Percentiles rank a stretch among this genome's conserved stretches.
These are phyloP conservation scores for Leccinum subtestaceum DNA, from an alignment of 768 basidiomycete genomes.

Conservation along the genomic window DNA sequence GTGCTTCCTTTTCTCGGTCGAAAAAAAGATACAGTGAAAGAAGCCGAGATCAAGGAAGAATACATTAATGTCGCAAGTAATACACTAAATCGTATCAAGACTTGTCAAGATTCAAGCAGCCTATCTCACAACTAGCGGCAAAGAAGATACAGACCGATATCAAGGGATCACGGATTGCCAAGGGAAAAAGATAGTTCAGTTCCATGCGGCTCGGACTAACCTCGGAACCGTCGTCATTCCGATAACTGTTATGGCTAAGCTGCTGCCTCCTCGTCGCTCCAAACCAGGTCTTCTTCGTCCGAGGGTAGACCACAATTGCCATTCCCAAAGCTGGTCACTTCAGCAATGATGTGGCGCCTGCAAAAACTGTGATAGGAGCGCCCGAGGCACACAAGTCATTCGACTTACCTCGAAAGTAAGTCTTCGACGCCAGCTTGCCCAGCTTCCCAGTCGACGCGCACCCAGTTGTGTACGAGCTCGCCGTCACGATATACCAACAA, in stretches of 20 bases:
- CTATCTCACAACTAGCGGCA: background rate
- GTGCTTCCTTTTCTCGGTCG: background rate
- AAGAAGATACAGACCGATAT: background rate
- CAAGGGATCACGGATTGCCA: background rate
- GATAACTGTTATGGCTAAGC: background rate
- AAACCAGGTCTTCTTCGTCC: slow-evolving; percentile 51
- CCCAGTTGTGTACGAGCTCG: slow-evolving; percentile 85
- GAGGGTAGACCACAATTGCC: slow-evolving; percentile 48
- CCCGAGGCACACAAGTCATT: background rate
- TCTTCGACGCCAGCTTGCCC: slow-evolving; percentile 66
- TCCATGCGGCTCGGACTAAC: background rate
- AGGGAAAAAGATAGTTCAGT: background rate
- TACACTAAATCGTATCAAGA: background rate
- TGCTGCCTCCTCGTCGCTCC: slow-evolving; percentile 48
- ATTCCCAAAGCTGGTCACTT: slow-evolving; percentile 19
- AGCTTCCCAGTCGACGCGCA: slow-evolving; percentile 85
- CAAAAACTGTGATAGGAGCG: background rate
- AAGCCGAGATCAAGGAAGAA: background rate
- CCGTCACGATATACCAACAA: slow-evolving; percentile 76
- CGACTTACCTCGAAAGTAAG: slow-evolving; percentile 53
- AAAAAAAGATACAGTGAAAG: background rate
- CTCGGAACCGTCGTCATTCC: background rate
- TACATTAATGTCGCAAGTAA: background rate
- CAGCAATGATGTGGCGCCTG: slow-evolving; percentile 29
- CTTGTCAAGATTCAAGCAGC: background rate